A percentile compares a stretch with the other conserved stretches of the same genome.
Conservation (phyloP, 2,329 filamentous ascomycete species). For the Penicillium sp. region DNA sequence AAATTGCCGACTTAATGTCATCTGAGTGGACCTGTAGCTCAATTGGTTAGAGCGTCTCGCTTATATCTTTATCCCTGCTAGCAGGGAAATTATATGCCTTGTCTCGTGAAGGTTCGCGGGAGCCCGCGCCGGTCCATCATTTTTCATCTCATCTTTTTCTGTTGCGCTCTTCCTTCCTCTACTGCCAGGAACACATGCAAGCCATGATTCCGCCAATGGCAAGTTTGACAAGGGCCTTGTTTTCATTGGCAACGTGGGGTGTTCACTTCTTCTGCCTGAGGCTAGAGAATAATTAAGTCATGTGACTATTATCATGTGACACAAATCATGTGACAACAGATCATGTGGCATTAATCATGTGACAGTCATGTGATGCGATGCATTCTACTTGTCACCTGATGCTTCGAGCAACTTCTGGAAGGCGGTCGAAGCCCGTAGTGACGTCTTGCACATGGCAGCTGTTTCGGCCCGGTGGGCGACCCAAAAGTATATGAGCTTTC, state of each 20-base stretch:
- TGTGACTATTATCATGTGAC: neutral
- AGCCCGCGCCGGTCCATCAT: too few species aligned
- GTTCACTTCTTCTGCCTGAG: neutral
- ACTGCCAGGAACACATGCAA: constrained; percentile 2
- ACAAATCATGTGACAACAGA: neutral
- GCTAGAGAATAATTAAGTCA: neutral
- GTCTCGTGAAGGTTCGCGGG: too few species aligned
- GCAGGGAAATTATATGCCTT: too few species aligned
- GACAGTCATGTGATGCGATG: neutral
- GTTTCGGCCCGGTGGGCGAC: constrained; percentile 12
- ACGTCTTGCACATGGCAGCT: constrained; percentile 25
- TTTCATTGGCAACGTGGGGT: neutral
- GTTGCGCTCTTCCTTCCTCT: neutral
- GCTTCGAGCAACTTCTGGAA: constrained; percentile 29
- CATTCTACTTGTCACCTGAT: neutral
- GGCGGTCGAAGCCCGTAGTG: constrained; percentile 32
- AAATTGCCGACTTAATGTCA: too few species aligned
- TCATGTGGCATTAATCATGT: too few species aligned
- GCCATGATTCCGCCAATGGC: constrained; percentile 3
- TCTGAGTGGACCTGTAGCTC: too few species aligned
- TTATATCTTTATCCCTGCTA: too few species aligned
- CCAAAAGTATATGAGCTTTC: constrained; percentile 22
- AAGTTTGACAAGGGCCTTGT: neutral
- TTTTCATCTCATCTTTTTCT: too few species aligned
- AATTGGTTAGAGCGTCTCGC: too few species aligned